Base-by-base conservation (phyloP, 331 rosid species). In the Prunus yedoensis region DNA sequence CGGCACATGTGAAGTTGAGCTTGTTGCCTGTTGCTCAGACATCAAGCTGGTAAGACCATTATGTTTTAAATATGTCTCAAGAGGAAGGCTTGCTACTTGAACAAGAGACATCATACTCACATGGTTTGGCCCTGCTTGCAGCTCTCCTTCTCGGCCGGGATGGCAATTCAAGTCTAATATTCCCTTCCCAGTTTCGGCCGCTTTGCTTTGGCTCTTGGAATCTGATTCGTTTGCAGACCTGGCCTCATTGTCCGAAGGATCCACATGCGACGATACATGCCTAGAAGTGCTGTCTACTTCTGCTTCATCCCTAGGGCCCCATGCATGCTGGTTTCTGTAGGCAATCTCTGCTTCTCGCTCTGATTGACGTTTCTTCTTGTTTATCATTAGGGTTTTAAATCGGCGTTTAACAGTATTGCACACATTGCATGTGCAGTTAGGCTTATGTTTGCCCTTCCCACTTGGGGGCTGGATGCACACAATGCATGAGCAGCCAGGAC, bases 401-500 rank as follows among this genome's bases (percentile, higher is more conserved):
- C 99, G 95, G 2, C 97, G 97, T 76, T 95, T 95, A 45, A 95
- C 99, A n/a, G 99, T 90, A 90, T 87, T 88, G 90, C 99, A 95
- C 62, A 95, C 99, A 3, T 85, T 85, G 85, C 99, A 95, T 11
- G 92, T 90, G 88, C 99, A 95, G 53, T 97, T 81, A 64, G 99
- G 97, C 77, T 95, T 95, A 89, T 95, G 99, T 88, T 95, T 95
- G 56, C 99, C 99, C 85, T 95, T 95, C 70, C 99, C 99, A 65
- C 99, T 95, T 1, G 99, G 99, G 70, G 99, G 99, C 79, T 95
- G 99, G 88, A 95, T 95, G 86, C 99, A 95, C 68, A 95, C 99
- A 82, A 95, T 95, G 86, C 99, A 95, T 68, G 99, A 92, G 90
- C 99, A 95, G 76, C 99, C 99, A 25, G 99, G 97, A 54, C 99